Percentiles rank a stretch among this genome's conserved stretches.
Conservation (phyloP, 352 stramenopile species). For the Globisporangium ultimum region DNA sequence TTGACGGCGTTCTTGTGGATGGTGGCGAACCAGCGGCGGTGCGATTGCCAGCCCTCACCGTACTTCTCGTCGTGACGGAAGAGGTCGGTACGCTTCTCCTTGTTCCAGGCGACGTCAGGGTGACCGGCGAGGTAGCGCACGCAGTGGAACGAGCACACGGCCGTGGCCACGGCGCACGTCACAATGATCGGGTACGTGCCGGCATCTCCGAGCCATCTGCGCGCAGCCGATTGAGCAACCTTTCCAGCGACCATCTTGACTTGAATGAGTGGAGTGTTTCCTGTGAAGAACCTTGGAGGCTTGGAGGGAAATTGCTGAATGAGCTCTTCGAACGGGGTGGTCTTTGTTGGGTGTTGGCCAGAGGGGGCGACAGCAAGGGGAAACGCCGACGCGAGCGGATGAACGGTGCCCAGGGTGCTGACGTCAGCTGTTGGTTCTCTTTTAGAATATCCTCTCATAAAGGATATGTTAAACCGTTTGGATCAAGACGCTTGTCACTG, state of each 20-base stretch:
- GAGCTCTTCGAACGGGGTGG: slow-evolving; percentile 15
- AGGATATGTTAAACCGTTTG: neutral
- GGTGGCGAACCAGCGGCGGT: slow-evolving; percentile 67
- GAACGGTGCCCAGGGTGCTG: neutral
- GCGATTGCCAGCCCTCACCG: slow-evolving; percentile 69
- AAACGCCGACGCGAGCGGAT: neutral
- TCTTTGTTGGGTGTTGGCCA: neutral
- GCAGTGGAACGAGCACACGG: slow-evolving; percentile 70
- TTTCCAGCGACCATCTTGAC: slow-evolving; percentile 51
- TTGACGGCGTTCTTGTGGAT: slow-evolving; percentile 77
- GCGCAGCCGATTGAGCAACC: slow-evolving; percentile 42
- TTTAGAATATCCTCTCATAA: neutral
- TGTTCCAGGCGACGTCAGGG: slow-evolving; percentile 79
- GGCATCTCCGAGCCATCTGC: slow-evolving; percentile 76
- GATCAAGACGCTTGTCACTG: neutral
- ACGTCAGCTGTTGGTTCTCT: neutral
- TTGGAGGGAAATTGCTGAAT: slow-evolving; percentile 66
- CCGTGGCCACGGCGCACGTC: slow-evolving; percentile 60
- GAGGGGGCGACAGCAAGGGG: neutral
- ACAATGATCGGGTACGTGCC: slow-evolving; percentile 74
- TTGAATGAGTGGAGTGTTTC: slow-evolving; percentile 10
- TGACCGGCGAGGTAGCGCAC: slow-evolving; percentile 62
- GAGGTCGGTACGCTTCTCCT: slow-evolving; percentile 67
- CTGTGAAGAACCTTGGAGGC: slow-evolving; percentile 17
- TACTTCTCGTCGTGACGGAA: slow-evolving; percentile 66